Conservation (phyloP, 306 rosid species). For the Luffa acutangula region DNA sequence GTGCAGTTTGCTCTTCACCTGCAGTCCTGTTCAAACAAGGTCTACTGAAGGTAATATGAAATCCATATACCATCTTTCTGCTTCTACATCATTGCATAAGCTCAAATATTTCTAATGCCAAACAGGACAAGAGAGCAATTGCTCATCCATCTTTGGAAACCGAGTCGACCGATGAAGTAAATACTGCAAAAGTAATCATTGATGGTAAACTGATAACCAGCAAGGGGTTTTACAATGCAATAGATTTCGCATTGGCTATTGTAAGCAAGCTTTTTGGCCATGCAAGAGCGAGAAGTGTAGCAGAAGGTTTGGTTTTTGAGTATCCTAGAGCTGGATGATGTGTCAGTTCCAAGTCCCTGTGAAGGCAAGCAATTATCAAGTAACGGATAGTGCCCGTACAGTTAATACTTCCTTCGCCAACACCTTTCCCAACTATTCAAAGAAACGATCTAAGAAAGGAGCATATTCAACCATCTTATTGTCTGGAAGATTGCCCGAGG, state of each 20-base stretch:
- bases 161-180: conserved; percentile 27
- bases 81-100: neutral
- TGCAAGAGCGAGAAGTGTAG: conserved; percentile 91
- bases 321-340: conserved; percentile 38
- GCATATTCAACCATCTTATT: neutral
- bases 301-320: conserved; percentile 82
- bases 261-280: conserved; percentile 69
- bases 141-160: conserved; percentile 41
- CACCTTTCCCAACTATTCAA: neutral
- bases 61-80: conserved; percentile 11
- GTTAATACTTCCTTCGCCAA: neutral
- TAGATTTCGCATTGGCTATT: conserved; percentile 67
- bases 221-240: conserved; percentile 60
- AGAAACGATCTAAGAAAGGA: neutral
- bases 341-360: conserved; percentile 1
- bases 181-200: conserved; percentile 56
- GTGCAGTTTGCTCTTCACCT: conserved; percentile 70
- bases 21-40: conserved; percentile 61
- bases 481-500: neutral
- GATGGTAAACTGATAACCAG: conserved; percentile 85
- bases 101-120: conserved; percentile 3
- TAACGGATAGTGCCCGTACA: neutral
- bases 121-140: conserved; percentile 56
- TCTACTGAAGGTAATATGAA: conserved; percentile 56
- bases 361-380: neutral